Evolutionary conservation across 805 yeast species (phyloP).

Genomic region (Zygoascus tannicola): DNA sequence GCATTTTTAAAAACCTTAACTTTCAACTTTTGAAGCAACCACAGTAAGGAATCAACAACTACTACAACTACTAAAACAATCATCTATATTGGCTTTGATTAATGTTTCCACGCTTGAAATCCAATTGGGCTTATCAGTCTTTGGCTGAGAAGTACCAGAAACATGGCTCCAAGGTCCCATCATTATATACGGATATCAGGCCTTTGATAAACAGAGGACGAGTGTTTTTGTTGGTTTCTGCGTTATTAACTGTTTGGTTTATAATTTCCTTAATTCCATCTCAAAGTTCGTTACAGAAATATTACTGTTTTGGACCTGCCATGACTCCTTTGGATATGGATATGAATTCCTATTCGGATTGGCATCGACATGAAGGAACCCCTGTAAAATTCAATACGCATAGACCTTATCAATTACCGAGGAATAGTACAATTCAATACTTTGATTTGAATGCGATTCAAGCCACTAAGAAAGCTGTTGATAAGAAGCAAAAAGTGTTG

Average conservation of each 20-base stretch:
- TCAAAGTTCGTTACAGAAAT: constrained; percentile 9
- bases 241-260: constrained; percentile 4
- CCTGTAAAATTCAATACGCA: constrained; percentile 17
- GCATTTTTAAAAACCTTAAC: too few relatives aligned
- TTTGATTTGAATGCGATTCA: constrained; percentile 16
- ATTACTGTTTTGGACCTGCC: constrained; percentile 21
- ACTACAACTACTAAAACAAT: too few relatives aligned
- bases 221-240: not conserved
- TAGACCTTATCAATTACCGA: constrained; percentile 5
- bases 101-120: not conserved
- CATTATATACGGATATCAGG: not conserved
- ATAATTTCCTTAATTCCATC: constrained; percentile 8
- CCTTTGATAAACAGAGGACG: not conserved
- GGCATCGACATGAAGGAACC: constrained; percentile 17
- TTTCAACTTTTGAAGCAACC: too few relatives aligned
- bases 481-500: constrained; percentile 50
- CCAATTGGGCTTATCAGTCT: constrained; percentile 1
- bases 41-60: too few relatives aligned
- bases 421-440: constrained; percentile 6
- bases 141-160: not conserved
- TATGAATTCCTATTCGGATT: constrained; percentile 16
- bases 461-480: constrained; percentile 14
- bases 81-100: too few relatives aligned
- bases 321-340: constrained; percentile 19
- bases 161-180: not conserved